Evolutionary conservation across 768 basidiomycete genomes (phyloP), one percentile per base, ranked within the genome.

Genomic region (Boletus tomentosulus): DNA sequence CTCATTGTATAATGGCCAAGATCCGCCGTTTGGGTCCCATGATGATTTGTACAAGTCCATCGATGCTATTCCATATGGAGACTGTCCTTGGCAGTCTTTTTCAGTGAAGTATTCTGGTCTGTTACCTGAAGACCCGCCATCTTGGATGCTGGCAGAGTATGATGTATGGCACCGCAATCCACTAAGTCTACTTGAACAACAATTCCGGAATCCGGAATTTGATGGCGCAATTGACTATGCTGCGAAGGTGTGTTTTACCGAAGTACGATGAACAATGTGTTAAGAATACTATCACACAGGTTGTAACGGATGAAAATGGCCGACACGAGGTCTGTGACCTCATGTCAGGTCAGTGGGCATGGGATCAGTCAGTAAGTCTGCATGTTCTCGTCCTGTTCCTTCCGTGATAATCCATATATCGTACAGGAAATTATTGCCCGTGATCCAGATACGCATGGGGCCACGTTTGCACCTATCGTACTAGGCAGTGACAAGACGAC

Each of bases 21-120:
- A 27, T 6, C 48, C 56, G 12, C 63, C 60, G 19, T 77, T 74
- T 50, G 28, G 48, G 1, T 61, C 65, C 35, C 57, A 70, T 49
- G 37, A 57, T 5, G 68, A 76, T 22, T 27, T 76, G 3, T 68
- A 73, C 33, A 28, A 39, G 0, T 65, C 61, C 0, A 75, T 79
- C 31, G 74, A 78, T 49, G 51, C 55, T 0, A 74, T 70, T 12
- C 44, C 48, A 3, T 46, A 66, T 39, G 74, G 76, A 6, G 71
- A 72, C 35, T 61, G 64, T 9, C 67, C 73, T 0, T 79, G 76
- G 75, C 45, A 69, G 10, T 64, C 58, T 0, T 71, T 77, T 51
- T 47, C 58, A 1, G 46, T 72, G 13, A 45, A 52, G 6, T 75
- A 73, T 31, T 48, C 49, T 0, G 67, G 66, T 1, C 45, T 38